Base-by-base conservation (phyloP, 2,329 filamentous ascomycete genomes). In the Elsinoe arachidis region DNA sequence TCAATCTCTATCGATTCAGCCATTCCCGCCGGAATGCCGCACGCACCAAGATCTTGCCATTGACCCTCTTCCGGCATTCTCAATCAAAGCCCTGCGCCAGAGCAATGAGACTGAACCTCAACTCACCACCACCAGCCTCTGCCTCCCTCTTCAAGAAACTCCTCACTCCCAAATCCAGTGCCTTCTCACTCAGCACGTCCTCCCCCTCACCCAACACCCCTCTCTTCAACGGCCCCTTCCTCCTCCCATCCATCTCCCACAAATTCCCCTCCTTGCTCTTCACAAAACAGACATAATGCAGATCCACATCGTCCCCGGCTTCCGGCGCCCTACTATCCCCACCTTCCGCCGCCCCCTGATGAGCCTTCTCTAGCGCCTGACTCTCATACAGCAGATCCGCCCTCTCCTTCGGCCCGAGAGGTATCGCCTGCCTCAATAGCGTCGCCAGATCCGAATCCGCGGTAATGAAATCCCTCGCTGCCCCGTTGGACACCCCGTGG, bases 241-340 rank as follows among this genome's bases (percentile, higher is more conserved):
- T 77, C 19, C 79, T 71, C 1, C 90, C 90, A 71, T 95, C 89
- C 65, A 95, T 71, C 73, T 95, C 90, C 83, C 87, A 95, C 41
- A 95, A 76, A 51, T 73, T 69, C 5, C 80, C 80, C 57, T 85
- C 85, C 69, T 87, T 83, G 1, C 79, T 81, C 76, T 91, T 93
- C 55, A 93, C 87, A 72, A 97, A 99, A 68, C 89, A 93, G 47
- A 97, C 92, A 70, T 95, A 97, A 75, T 99, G 93, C 65, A 96
- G 77, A 68, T 96, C 92, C n/a, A 96, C 79, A 63, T 86, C 81
- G 65, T 88, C 87, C n/a, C 84, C 80, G 7, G 90, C 89, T 56
- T 80, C 74, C 0, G 93, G 92, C 1, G 91, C 88, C 11, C 78
- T 69, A 1, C 90, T 95, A 68, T 92, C 89, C 15, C 92, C 92